Conservation (phyloP, 2,329 filamentous ascomycete species). For the Pestalotiopsis sp. region DNA sequence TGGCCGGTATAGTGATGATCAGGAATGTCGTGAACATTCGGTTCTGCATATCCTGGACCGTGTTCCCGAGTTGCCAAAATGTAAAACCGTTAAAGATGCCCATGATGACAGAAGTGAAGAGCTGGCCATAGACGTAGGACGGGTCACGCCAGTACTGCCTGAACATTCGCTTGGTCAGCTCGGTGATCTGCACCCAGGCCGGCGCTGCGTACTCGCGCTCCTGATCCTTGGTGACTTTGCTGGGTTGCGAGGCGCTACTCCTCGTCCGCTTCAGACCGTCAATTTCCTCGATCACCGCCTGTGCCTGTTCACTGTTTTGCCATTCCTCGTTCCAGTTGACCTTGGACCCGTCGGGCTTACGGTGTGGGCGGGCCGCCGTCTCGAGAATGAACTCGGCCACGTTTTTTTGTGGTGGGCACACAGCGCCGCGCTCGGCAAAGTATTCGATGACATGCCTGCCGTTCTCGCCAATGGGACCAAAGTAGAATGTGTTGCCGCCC, state of each 20-base stretch:
- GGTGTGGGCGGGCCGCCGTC: constrained; percentile 56
- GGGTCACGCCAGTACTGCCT: constrained; percentile 92
- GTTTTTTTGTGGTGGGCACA: constrained; percentile 51
- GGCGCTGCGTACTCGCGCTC: constrained; percentile 80
- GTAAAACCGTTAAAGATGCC: constrained; percentile 9
- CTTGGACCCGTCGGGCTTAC: constrained; percentile 36
- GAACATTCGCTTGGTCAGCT: constrained; percentile 76
- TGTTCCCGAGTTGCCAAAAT: constrained; percentile 64
- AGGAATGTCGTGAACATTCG: constrained; percentile 76
- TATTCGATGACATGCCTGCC: constrained; percentile 51
- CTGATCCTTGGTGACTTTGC: constrained; percentile 53
- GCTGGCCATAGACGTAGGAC: constrained; percentile 85
- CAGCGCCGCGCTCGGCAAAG: constrained; percentile 49
- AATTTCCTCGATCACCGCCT: constrained; percentile 66
- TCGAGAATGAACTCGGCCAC: constrained; percentile 60
- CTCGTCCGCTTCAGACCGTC: constrained; percentile 51
- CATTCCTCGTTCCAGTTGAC: constrained; percentile 68
- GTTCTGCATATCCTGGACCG: constrained; percentile 71
- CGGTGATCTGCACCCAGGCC: constrained; percentile 66
- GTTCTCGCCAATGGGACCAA: constrained; percentile 55
- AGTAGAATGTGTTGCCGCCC: constrained; percentile 56
- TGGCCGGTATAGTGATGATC: constrained; percentile 67
- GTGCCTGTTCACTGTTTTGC: constrained; percentile 49
- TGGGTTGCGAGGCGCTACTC: constrained; percentile 21
- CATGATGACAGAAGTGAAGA: constrained; percentile 48